Percentiles rank a stretch among this genome's conserved stretches.
Evolutionary conservation across 306 rosid species (phyloP).

Genomic region (Lathyrus tuberosus): DNA sequence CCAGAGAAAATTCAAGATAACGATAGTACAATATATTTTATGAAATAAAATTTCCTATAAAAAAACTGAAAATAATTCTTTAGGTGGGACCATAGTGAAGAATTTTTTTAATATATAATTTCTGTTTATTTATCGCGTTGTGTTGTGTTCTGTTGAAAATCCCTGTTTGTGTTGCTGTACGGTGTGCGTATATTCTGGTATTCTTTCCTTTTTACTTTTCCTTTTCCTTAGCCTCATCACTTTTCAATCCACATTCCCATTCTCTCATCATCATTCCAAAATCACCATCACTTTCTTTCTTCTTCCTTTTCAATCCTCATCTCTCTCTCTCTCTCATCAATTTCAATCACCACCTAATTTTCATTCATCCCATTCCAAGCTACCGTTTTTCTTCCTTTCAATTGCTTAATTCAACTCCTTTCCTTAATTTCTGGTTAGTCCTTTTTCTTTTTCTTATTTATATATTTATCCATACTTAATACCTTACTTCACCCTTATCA

Average conservation of each 20-base stretch:
- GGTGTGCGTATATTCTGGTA: conserved; percentile 6
- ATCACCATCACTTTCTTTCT: conserved; percentile 30
- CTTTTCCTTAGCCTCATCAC: conserved; percentile 22
- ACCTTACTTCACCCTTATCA: conserved; percentile 6
- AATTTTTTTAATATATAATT: too few relatives aligned
- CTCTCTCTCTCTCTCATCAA: too few relatives aligned
- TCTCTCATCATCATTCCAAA: conserved; percentile 25
- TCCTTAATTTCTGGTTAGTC: conserved; percentile 26
- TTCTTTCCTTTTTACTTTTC: conserved; percentile 31
- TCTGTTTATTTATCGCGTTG: too few relatives aligned
- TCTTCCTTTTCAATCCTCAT: conserved; percentile 2
- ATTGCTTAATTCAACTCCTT: conserved; percentile 17
- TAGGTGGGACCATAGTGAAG: too few relatives aligned
- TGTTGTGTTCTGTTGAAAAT: too few relatives aligned
- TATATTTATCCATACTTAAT: too few relatives aligned
- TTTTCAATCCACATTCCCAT: conserved; percentile 14
- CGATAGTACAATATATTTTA: too few relatives aligned
- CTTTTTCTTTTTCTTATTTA: not conserved
- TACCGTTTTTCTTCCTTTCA: conserved; percentile 22
- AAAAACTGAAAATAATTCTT: too few relatives aligned
- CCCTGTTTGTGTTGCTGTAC: too few relatives aligned
- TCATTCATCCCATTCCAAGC: conserved; percentile 36
- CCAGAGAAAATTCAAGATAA: too few relatives aligned
- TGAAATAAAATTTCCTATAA: too few relatives aligned
- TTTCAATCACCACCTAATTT: conserved; percentile 18